Percentiles rank a stretch among this genome's conserved stretches.
Evolutionary conservation across 176 grass and related monocot species (phyloP).

Genomic region (Hordeum vulgare): MorexV3_pseudomolecules_assembly NC_058523.1:480682535-480683034

Average conservation of each 20-base stretch:
- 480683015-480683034: neutral
- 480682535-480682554: neutral
- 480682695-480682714: too few species aligned
- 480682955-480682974: neutral
- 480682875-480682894: neutral
- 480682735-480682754: neutral
- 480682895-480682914: neutral
- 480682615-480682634: neutral
- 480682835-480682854: neutral
- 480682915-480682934: neutral
- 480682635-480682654: neutral
- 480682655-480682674: neutral
- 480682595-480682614: neutral
- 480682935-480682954: constrained; percentile 17
- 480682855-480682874: neutral
- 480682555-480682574: neutral
- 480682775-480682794: neutral
- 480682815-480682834: neutral
- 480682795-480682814: constrained; percentile 1
- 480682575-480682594: neutral
- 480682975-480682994: neutral
- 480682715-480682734: neutral
- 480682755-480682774: neutral
- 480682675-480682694: neutral
- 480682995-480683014: neutral